Percentiles rank a stretch among this genome's conserved stretches.
These are phyloP conservation scores for Apodospora peruviana DNA, from an alignment of 495 filamentous ascomycete species.

Conservation along the genomic window DNA sequence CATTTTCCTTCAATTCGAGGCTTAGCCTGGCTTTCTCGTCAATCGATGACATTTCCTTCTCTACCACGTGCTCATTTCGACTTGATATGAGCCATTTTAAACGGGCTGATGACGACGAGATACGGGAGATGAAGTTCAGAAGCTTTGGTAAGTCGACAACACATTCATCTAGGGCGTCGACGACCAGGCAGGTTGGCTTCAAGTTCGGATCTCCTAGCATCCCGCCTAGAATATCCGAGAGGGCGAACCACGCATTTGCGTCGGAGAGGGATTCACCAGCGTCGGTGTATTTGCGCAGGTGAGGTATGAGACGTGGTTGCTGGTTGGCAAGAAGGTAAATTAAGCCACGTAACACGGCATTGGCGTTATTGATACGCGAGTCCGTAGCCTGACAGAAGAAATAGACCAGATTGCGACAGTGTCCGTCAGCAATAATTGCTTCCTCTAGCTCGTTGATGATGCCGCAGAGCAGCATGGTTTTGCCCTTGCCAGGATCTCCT, in stretches of 20 bases:
- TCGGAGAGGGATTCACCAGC: not conserved
- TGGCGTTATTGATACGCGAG: not conserved
- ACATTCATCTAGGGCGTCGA: not conserved
- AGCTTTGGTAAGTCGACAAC: not conserved
- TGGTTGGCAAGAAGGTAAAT: not conserved
- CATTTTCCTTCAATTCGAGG: constrained; percentile 12
- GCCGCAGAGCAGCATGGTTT: constrained; percentile 37
- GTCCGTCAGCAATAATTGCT: not conserved
- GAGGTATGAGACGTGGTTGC: not conserved
- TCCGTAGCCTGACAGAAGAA: constrained; percentile 3
- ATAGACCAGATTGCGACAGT: not conserved
- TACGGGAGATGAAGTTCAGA: not conserved
- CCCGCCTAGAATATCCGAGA: not conserved
- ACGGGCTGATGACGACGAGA: not conserved
- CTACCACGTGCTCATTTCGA: constrained; percentile 12
- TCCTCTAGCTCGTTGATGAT: constrained; percentile 33
- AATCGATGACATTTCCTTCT: constrained; percentile 1
- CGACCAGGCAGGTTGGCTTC: not conserved
- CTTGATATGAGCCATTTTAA: constrained; percentile 11
- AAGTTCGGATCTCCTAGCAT: not conserved
- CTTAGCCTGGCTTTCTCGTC: constrained; percentile 2
- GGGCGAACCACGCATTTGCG: not conserved
- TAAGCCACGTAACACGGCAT: not conserved
- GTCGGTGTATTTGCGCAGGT: not conserved
- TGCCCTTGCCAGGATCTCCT: constrained; percentile 29